These are phyloP conservation scores for Eucalyptus urophylla DNA, from an alignment of 345 rosid species.

Conservation along the genomic window DNA sequence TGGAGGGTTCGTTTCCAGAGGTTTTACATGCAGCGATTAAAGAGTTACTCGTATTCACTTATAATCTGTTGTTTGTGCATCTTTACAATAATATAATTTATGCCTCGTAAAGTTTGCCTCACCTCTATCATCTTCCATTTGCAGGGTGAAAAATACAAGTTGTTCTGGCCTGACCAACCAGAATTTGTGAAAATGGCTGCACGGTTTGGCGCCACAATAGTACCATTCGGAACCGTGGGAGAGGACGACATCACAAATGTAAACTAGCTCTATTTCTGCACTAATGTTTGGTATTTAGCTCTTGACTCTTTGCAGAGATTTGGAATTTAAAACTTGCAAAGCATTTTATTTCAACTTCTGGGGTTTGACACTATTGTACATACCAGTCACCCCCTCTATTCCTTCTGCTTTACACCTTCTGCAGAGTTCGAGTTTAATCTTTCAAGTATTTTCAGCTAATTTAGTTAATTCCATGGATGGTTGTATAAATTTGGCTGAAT, in stretches of 20 bases:
- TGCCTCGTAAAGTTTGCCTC: not conserved
- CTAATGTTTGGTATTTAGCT: not conserved
- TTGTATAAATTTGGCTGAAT: not conserved
- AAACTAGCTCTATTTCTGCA: not conserved
- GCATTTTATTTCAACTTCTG: not conserved
- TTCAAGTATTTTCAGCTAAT: not conserved
- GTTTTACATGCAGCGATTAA: not conserved
- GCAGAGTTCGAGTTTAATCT: not conserved
- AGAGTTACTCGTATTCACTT: not conserved
- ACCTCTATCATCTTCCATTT: not conserved
- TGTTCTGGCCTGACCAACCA: not conserved
- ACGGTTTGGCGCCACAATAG: conserved; percentile 1
- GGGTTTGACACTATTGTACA: not conserved
- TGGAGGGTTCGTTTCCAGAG: not conserved
- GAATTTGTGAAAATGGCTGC: conserved; percentile 6
- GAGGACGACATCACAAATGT: conserved; percentile 7
- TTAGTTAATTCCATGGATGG: not conserved
- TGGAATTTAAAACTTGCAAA: not conserved
- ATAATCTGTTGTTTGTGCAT: not conserved
- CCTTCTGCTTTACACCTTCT: not conserved
- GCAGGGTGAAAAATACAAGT: conserved; percentile 1
- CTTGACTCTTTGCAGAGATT: not conserved
- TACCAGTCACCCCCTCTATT: not conserved
- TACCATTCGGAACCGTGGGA: conserved; percentile 10
- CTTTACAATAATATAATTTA: not conserved